Percentiles rank a stretch among this genome's conserved stretches.
Conservation (phyloP, 768 basidiomycete species). For the Tricholoma matsutake region DNA sequence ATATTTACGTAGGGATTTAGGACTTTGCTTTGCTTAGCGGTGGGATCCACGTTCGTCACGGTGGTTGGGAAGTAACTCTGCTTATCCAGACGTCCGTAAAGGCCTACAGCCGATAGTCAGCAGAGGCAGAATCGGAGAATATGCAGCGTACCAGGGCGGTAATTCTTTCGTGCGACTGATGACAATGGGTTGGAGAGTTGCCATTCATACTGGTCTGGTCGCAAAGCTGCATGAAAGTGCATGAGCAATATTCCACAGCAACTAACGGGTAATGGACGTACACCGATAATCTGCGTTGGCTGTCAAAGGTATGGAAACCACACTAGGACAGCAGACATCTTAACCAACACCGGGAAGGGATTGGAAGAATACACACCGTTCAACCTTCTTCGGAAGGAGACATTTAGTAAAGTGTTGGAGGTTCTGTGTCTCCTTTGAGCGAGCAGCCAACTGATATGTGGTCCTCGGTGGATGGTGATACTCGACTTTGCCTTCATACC, state of each 20-base stretch:
- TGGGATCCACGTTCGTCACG: conserved; percentile 76
- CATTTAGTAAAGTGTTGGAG: conserved; percentile 69
- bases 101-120: conserved; percentile 27
- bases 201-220: conserved; percentile 52
- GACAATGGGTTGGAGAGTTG: conserved; percentile 59
- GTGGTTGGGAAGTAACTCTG: conserved; percentile 65
- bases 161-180: conserved; percentile 49
- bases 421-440: conserved; percentile 42
- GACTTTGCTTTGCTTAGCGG: conserved; percentile 71
- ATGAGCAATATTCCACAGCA: neutral
- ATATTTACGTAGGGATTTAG: conserved; percentile 59
- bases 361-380: conserved; percentile 43
- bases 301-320: conserved; percentile 55
- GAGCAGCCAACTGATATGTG: conserved; percentile 45
- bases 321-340: conserved; percentile 32
- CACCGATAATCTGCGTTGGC: conserved; percentile 65
- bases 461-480: conserved; percentile 38
- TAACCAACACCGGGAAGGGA: neutral
- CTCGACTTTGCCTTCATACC: conserved; percentile 27
- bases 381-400: conserved; percentile 48
- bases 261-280: conserved; percentile 23
- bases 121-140: neutral
- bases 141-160: conserved; percentile 40
- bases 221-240: conserved; percentile 38
- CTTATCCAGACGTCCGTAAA: conserved; percentile 56